These are phyloP conservation scores for Eimeria tenella DNA, from an alignment of 169 alveolate species.

Conservation along the genomic window DNA sequence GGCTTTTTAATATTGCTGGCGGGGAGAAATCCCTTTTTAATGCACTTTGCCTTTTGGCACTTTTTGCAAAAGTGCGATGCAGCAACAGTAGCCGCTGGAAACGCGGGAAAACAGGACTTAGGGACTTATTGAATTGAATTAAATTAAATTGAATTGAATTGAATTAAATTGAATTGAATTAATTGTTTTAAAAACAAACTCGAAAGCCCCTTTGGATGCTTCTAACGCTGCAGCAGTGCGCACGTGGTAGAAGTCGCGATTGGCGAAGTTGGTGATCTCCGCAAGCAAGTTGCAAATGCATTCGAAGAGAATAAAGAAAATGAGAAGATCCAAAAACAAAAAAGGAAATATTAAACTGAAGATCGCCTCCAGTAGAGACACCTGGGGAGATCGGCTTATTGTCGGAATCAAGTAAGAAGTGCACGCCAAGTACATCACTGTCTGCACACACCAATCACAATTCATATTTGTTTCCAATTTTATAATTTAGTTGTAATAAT, in stretches of 20 bases:
- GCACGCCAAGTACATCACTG: slow-evolving; percentile 78
- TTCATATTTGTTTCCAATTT: no score
- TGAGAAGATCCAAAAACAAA: slow-evolving; percentile 64
- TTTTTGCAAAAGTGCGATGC: no score
- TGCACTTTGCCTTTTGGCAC: no score
- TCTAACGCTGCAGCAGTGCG: slow-evolving; percentile 7
- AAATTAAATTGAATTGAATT: neutral
- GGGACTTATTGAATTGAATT: neutral
- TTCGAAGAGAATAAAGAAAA: slow-evolving; percentile 86
- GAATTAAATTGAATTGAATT: neutral
- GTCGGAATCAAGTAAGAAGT: slow-evolving; percentile 80
- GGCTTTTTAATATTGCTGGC: no score
- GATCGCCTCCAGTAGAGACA: slow-evolving; percentile 74
- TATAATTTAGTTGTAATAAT: no score
- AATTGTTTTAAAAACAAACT: neutral
- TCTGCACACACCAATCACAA: slow-evolving; percentile 55
- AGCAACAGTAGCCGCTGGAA: no score
- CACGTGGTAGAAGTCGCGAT: slow-evolving; percentile 87
- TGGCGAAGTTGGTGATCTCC: slow-evolving; percentile 87
- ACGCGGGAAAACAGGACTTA: no score
- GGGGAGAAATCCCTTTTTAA: no score
- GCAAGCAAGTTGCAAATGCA: slow-evolving; percentile 87
- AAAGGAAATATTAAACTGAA: slow-evolving; percentile 80
- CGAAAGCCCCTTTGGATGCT: neutral
- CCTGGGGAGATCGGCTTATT: slow-evolving; percentile 54